Percentiles rank a stretch among this genome's conserved stretches.
These are phyloP conservation scores for Rhytidiadelphus loreus DNA, from an alignment of 225 moss, liverwort and hornwort genomes.

Conservation along the genomic window DNA sequence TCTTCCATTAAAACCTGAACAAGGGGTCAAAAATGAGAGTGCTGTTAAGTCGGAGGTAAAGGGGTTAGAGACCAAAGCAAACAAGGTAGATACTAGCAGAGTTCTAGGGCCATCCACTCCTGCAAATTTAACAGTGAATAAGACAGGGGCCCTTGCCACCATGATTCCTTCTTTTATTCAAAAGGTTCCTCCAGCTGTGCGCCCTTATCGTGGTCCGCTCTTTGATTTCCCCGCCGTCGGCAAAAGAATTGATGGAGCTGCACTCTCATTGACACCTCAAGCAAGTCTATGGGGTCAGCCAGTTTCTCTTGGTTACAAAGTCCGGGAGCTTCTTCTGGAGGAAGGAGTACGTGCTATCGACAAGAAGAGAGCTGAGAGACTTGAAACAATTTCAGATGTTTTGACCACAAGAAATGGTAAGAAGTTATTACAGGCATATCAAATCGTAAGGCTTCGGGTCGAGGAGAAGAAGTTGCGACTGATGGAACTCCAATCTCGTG, in stretches of 20 bases:
- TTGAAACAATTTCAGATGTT: conserved; percentile 50
- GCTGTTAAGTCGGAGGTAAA: conserved; percentile 19
- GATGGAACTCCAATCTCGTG: conserved; percentile 85
- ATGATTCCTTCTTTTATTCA: conserved; percentile 16
- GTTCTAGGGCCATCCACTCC: conserved; percentile 5
- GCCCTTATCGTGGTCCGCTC: conserved; percentile 74
- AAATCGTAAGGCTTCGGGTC: conserved; percentile 70
- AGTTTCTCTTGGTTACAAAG: conserved; percentile 71
- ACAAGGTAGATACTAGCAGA: conserved; percentile 12
- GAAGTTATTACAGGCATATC: conserved; percentile 49
- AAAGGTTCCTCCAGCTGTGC: conserved; percentile 41
- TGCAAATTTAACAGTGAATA: conserved; percentile 23
- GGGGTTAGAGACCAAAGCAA: conserved; percentile 12
- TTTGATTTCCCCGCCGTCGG: conserved; percentile 71
- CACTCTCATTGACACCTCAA: conserved; percentile 49
- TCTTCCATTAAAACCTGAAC: conserved; percentile 23
- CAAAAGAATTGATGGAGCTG: conserved; percentile 55
- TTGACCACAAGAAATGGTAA: conserved; percentile 40
- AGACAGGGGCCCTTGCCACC: conserved; percentile 19
- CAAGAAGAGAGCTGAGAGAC: conserved; percentile 64
- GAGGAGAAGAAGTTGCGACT: conserved; percentile 86
- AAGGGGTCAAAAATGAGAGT: conserved; percentile 23
- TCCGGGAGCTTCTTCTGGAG: conserved; percentile 77
- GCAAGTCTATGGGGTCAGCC: conserved; percentile 79
- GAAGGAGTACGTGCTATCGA: conserved; percentile 91